Base-by-base conservation (phyloP, 768 basidiomycete genomes). In the Amanita jacksonii region DNA sequence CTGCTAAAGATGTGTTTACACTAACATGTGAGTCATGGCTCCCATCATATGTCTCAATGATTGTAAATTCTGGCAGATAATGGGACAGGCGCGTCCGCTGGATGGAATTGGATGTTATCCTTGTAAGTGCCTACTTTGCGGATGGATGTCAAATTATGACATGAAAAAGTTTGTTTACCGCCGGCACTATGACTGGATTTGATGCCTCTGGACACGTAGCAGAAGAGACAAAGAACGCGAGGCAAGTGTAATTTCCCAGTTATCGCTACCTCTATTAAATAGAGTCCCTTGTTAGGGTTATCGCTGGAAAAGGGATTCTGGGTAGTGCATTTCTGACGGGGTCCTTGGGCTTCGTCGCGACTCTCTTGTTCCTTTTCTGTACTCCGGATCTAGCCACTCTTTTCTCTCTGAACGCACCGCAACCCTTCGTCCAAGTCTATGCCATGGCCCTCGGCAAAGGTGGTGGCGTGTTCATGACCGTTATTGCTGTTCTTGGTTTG, bases 41-140 rank as follows among this genome's bases (percentile, higher is more conserved):
- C 13, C 5, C 52, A 27, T 13, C 22, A 32, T 4, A n/a, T n/a
- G 6, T 1, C 25, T 15, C 10, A 6, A 3, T 34, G 43, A 18
- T 50, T 23, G 30, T 36, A 43, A 40, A 32, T 19, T 27, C 38
- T 46, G 27, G 27, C 27, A 90, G 87, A 88, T 60, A 93, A 93
- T 53, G 90, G 88, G 20, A 92, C 90, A 1, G 86, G 86, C 0
- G 89, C 90, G 3, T 74, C 85, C 16, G 67, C 83, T 7, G 87
- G 75, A 4, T 93, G 90, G 92, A 93, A 92, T 54, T 94, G 87
- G 87, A 73, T 89, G 12, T 62, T 96, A 30, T 88, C 83, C 3
- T 88, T 89, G 87, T 88, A 52, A 20, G 61, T 52, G 3, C 24
- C 23, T 34, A 35, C 41, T 39, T 16, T 12, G 27, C 41, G 15